These are phyloP conservation scores for Kregervanrija pseudodelftensis DNA, from an alignment of 805 yeast species.

Conservation along the genomic window DNA sequence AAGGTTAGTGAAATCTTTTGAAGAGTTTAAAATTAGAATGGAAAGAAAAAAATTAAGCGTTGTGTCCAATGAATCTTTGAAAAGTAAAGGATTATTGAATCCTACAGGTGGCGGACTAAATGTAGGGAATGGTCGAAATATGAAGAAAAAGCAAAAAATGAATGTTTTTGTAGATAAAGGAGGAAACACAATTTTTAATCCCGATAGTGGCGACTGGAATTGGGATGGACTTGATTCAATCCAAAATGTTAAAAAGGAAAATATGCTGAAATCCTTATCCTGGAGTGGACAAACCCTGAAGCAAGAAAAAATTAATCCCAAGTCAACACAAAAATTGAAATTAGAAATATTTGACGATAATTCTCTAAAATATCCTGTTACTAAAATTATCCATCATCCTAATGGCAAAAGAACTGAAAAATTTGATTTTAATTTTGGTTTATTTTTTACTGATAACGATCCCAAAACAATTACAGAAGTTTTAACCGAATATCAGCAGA, in stretches of 20 bases:
- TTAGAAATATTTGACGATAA: constrained; percentile 34
- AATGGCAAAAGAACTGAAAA: constrained; percentile 54
- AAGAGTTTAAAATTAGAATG: constrained; percentile 37
- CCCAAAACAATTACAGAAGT: constrained; percentile 40
- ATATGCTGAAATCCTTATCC: constrained; percentile 42
- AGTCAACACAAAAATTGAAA: constrained; percentile 2
- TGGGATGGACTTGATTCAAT: constrained; percentile 47
- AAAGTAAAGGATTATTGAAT: constrained; percentile 9
- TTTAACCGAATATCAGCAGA: constrained; percentile 31
- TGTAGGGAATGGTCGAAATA: constrained; percentile 4
- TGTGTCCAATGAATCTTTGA: background rate
- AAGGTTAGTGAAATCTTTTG: constrained; percentile 36
- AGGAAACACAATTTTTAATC: background rate
- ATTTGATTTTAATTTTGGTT: constrained; percentile 51
- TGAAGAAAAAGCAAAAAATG: constrained; percentile 9
- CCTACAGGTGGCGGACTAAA: constrained; percentile 20
- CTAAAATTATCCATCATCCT: constrained; percentile 42
- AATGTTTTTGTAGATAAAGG: constrained; percentile 15
- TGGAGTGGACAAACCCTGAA: constrained; percentile 60
- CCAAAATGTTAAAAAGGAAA: constrained; percentile 55
- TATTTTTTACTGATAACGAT: constrained; percentile 46
- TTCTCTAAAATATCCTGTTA: constrained; percentile 31
- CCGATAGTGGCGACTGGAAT: constrained; percentile 20
- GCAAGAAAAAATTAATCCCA: constrained; percentile 27
- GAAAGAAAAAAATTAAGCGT: constrained; percentile 12